Evolutionary conservation across 129 eudicot species (phyloP), one percentile per base, ranked within the genome.

Genomic region (Kitagawia praeruptora): DNA sequence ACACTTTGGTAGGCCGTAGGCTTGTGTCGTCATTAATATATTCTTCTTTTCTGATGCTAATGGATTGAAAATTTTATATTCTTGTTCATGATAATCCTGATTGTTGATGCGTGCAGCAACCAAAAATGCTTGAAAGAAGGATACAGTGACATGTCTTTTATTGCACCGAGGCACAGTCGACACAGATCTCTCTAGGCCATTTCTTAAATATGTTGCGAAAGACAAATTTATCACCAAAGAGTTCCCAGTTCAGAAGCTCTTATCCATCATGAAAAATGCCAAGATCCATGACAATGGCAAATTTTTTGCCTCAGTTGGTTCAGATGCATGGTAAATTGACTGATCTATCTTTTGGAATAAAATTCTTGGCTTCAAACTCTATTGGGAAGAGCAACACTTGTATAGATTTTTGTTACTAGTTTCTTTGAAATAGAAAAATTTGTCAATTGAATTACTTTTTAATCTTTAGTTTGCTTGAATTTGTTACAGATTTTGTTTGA

Each of bases 121-220:
- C 18, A 90, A 90, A 89, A 90, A 86, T 84, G 96, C 94, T 41
- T 78, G 93, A 38, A 92, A 85, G 87, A 95, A 92, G 77, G 97
- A 92, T 86, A 96, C 97, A 58, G 69, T 95, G 13, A 74, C 88
- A 71, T 92, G 95, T 88, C 87, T 92, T 46, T 39, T 92, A 75
- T 58, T 95, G 89, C 97, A 92, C 82, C 99, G 96, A 0, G 99
- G 99, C 84, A 95, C 99, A 4, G 99, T 95, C 37, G 93, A 92
- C 79, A 95, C 96, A 0, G 97, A 95, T 86, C 86, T 95, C 27
- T 95, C 99, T 42, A 86, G 76, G 78, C 99, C 99, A 21, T 92
- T 92, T 77, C 97, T 92, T 81, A 90, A 84, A 84, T 92, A 95
- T 84, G 94, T 95, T 78, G 91, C 96, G 0, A 78, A 85, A 85